Percentiles rank a stretch among this genome's conserved stretches.
These are phyloP conservation scores for Parmelia sp. DNA, from an alignment of 495 filamentous ascomycete genomes.

Conservation along the genomic window DNA sequence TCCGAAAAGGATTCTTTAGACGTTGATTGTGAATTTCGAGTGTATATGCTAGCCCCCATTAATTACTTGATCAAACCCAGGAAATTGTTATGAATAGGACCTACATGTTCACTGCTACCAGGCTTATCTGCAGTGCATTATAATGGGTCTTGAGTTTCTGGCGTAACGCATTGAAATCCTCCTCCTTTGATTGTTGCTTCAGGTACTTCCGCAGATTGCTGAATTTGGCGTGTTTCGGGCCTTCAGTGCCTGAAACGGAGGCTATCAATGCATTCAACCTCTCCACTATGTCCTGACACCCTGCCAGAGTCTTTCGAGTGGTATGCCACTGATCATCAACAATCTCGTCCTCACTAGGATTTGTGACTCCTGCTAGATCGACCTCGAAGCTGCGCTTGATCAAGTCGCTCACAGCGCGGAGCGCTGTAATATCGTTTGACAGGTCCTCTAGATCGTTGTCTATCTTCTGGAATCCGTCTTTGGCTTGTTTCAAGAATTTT, in stretches of 20 bases:
- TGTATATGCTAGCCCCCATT: not conserved
- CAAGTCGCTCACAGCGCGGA: constrained; percentile 11
- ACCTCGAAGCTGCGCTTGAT: constrained; percentile 11
- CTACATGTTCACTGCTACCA: constrained; percentile 7
- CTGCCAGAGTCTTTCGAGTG: constrained; percentile 2
- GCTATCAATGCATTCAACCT: constrained; percentile 11
- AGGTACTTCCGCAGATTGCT: constrained; percentile 10
- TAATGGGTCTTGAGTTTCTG: constrained; percentile 10
- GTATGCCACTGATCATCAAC: constrained; percentile 5
- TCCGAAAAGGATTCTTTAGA: constrained; percentile 5
- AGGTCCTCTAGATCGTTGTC: constrained; percentile 19
- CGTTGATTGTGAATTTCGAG: constrained; percentile 6
- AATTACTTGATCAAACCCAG: not conserved
- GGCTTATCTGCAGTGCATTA: constrained; percentile 4
- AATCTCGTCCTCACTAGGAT: constrained; percentile 3
- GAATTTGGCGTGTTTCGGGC: not conserved
- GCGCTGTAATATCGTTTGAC: constrained; percentile 12
- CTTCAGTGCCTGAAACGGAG: not conserved
- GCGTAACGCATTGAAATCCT: constrained; percentile 10
- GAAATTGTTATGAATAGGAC: not conserved
- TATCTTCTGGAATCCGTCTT: constrained; percentile 12
- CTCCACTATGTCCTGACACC: constrained; percentile 15
- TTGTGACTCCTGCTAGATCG: not conserved
- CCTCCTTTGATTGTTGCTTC: constrained; percentile 13
- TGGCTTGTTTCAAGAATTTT: constrained; percentile 19